A percentile compares a stretch with the other conserved stretches of the same genome.
These are phyloP conservation scores for Herpetospermum pedunculosum DNA, from an alignment of 306 rosid genomes.

Conservation along the genomic window DNA sequence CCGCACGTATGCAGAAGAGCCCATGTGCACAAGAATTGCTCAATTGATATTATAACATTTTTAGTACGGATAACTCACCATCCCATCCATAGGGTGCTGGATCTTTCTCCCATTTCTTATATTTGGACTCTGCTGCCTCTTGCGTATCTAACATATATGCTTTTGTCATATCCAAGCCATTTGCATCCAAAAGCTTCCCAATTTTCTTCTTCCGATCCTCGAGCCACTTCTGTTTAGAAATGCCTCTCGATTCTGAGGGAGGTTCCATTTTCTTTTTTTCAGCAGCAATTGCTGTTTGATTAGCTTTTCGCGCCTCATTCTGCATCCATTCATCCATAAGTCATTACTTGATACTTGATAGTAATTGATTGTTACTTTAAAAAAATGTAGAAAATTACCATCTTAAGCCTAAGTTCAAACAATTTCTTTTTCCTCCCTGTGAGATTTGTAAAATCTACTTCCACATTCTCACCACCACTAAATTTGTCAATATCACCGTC, in stretches of 20 bases:
- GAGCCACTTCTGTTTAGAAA: conserved; percentile 95
- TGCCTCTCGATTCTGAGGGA: conserved; percentile 80
- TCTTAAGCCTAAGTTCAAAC: conserved; percentile 76
- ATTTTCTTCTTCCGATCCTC: conserved; percentile 87
- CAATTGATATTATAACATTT: background rate
- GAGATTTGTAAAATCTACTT: conserved; percentile 26
- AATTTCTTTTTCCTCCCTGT: conserved; percentile 70
- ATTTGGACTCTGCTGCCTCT: conserved; percentile 71
- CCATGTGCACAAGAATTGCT: background rate
- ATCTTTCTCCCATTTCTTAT: conserved; percentile 98
- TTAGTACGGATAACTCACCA: conserved; percentile 31
- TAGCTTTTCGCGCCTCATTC: conserved; percentile 81
- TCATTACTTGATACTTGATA: background rate
- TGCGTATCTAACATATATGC: conserved; percentile 93
- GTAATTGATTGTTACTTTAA: background rate
- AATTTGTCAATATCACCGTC: conserved; percentile 43
- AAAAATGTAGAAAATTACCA: conserved; percentile 36
- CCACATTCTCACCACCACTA: conserved; percentile 18
- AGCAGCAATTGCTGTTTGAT: conserved; percentile 81
- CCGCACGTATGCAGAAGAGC: background rate
- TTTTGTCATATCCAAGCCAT: conserved; percentile 76
- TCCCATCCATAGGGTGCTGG: conserved; percentile 98
- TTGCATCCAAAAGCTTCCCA: conserved; percentile 91
- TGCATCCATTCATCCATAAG: conserved; percentile 16
- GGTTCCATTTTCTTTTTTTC: conserved; percentile 95